Base-by-base conservation (phyloP, 345 rosid species). In the Raphanus raphanistrum region DNA sequence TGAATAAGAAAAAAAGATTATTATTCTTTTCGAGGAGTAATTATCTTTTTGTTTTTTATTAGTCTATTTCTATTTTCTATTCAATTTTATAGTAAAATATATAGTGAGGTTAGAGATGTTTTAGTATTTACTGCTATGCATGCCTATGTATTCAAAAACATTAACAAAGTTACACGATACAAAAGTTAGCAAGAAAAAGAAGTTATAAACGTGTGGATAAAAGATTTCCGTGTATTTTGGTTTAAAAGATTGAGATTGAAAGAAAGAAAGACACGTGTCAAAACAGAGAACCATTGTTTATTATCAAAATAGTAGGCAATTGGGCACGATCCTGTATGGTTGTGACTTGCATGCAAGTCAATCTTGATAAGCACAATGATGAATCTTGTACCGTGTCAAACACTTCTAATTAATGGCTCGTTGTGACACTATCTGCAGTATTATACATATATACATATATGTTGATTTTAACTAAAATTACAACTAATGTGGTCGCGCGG, bases 351-450 rank as follows among this genome's bases (percentile, higher is more conserved):
- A 16, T 31, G 8, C 5, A 31, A 66, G 65, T 66, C 78, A 74
- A 55, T 16, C 58, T 25, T 36, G 78, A 74, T 55, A 65, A 66
- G 13, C 7, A 73, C 63, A 33, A 0, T 32, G 2, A 62, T 12
- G 63, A 73, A 10, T 26, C 32, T 60, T 54, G 29, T 54, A 43
- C 71, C 71, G 78, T 55, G 31, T 74, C 17, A 10, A 36, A 65
- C 41, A 54, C 65, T 72, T 45, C 61, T 4, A 63, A 62, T 1
- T 10, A 72, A 29, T 72, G 45, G 29, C 59, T 4, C 9, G 1
- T 13, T 33, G 16, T 15, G 67, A 57, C n/a, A 25, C 11, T 15
- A 52, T 52, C 25, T 52, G 25, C 58, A 15, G 25, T 52, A 1
- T 52, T 52, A 52, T 52, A 52, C 21, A 15, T 50, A 45, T 4